Evolutionary conservation across 108 stramenopile genomes (phyloP).

Genomic region (Cyclotella baltica): DNA sequence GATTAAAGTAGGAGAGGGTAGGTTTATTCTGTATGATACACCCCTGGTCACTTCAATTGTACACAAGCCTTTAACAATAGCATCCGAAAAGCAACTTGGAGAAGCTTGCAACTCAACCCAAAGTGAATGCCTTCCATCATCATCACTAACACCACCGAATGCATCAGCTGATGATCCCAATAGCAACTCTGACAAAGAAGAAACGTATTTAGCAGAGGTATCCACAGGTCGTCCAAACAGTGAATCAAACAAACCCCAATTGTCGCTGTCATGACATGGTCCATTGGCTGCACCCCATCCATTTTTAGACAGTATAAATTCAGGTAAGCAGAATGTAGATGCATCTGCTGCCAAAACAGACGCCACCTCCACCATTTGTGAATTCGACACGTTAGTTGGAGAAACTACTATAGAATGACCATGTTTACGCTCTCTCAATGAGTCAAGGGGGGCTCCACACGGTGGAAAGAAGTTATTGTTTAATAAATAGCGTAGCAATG

Average conservation of each 20-base stretch:
- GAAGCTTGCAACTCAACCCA: slow-evolving; percentile 49
- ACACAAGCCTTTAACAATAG: slow-evolving; percentile 11
- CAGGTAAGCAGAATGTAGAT: slow-evolving; percentile 43
- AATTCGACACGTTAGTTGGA: slow-evolving; percentile 5
- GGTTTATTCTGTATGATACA: slow-evolving; percentile 32
- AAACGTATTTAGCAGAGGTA: neutral
- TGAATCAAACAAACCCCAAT: slow-evolving; percentile 54
- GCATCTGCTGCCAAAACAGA: slow-evolving; percentile 51
- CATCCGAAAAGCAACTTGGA: slow-evolving; percentile 29
- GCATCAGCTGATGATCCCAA: slow-evolving; percentile 43
- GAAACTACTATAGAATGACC: slow-evolving; percentile 43
- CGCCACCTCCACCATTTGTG: slow-evolving; percentile 37
- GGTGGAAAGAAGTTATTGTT: slow-evolving; percentile 45
- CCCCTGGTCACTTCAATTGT: slow-evolving; percentile 32
- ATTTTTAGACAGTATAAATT: slow-evolving; percentile 31
- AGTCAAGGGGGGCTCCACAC: slow-evolving; percentile 53
- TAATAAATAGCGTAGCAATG: slow-evolving; percentile 42
- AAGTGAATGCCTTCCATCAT: slow-evolving; percentile 35
- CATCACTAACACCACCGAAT: neutral
- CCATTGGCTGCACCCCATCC: slow-evolving; percentile 53
- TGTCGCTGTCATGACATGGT: slow-evolving; percentile 40
- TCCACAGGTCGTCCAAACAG: slow-evolving; percentile 25
- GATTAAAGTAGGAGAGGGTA: slow-evolving; percentile 15
- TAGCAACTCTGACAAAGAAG: slow-evolving; percentile 44
- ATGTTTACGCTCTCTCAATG: slow-evolving; percentile 48